phyloP scores from a whole-genome alignment of 208 protist genomes.

The Wallacemonas rigidus region DNA sequence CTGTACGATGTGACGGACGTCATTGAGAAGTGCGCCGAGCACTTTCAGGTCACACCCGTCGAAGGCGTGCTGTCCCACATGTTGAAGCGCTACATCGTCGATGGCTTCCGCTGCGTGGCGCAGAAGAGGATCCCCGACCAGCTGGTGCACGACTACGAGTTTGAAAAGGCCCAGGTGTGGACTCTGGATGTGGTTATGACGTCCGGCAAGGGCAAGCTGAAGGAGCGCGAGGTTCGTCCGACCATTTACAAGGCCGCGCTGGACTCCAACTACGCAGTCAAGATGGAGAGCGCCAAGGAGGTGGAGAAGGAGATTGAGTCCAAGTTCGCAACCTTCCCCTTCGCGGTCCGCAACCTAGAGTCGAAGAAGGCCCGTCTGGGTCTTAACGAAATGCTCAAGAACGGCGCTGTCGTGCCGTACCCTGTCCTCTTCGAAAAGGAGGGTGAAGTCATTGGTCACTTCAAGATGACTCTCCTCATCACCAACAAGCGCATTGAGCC shows the following conservation, averaged over 20 bases:
- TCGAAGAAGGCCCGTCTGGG: slow-evolving; percentile 94
- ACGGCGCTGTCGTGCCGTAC: slow-evolving; percentile 96
- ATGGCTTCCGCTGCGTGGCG: slow-evolving; percentile 96
- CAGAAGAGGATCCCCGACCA: slow-evolving; percentile 91
- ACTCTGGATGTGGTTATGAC: slow-evolving; percentile 90
- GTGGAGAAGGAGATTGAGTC: slow-evolving; percentile 95
- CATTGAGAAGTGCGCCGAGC: slow-evolving; percentile 95
- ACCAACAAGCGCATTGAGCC: slow-evolving; percentile 89
- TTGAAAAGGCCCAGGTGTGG: slow-evolving; percentile 92
- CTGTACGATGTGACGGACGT: slow-evolving; percentile 94
- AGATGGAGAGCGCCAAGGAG: slow-evolving; percentile 97
- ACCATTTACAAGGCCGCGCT: slow-evolving; percentile 96
- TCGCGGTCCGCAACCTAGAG: slow-evolving; percentile 94
- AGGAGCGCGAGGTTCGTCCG: slow-evolving; percentile 85
- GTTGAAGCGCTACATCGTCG: slow-evolving; percentile 98
- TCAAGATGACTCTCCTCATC: slow-evolving; percentile 92
- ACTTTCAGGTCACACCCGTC: slow-evolving; percentile 93
- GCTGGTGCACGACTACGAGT: slow-evolving; percentile 94
- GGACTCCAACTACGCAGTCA: slow-evolving; percentile 95
- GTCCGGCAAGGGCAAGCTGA: slow-evolving; percentile 91
- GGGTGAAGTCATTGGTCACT: slow-evolving; percentile 91
- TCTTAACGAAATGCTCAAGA: slow-evolving; percentile 95
- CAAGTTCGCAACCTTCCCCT: slow-evolving; percentile 96
- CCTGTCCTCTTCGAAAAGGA: slow-evolving; percentile 96
- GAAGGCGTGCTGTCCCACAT: slow-evolving; percentile 98